Evolutionary conservation across 106 monocot species (phyloP).

Genomic region (Acanthochlamys bracteata): DNA sequence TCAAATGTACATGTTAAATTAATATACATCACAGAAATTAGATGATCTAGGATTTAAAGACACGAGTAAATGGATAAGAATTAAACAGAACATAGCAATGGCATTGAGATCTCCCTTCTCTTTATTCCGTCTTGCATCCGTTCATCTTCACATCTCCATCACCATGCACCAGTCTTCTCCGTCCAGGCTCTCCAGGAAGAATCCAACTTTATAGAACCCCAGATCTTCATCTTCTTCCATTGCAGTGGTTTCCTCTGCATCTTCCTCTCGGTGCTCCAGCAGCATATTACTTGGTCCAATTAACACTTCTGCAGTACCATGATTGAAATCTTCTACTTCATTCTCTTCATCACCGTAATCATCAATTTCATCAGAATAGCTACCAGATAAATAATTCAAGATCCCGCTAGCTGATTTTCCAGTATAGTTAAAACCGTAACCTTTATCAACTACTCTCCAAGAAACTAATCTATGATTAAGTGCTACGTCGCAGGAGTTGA

Average conservation of each 20-base stretch:
- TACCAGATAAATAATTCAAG: slow-evolving; percentile 20
- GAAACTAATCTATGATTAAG: slow-evolving; percentile 50
- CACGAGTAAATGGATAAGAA: not conserved
- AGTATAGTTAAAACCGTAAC: not conserved
- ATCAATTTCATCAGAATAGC: slow-evolving; percentile 4
- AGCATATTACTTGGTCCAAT: slow-evolving; percentile 6
- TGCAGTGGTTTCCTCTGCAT: not conserved
- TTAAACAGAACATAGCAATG: slow-evolving; percentile 1
- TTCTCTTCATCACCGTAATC: slow-evolving; percentile 17
- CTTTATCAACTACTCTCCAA: slow-evolving; percentile 37
- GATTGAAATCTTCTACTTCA: not conserved
- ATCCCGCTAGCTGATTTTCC: slow-evolving; percentile 40
- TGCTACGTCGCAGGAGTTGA: slow-evolving; percentile 38
- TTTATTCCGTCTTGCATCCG: not conserved
- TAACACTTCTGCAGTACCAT: not conserved
- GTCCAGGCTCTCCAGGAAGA: slow-evolving; percentile 45
- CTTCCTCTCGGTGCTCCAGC: not conserved
- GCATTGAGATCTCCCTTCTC: not conserved
- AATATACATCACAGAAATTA: not conserved
- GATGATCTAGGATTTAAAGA: not conserved
- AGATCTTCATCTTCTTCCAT: slow-evolving; percentile 27
- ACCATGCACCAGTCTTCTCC: slow-evolving; percentile 74
- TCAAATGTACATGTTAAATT: not conserved
- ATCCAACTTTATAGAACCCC: slow-evolving; percentile 52
- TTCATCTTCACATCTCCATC: slow-evolving; percentile 32